Evolutionary conservation across 139 green algal species (phyloP), one percentile per base, ranked within the genome.

Genomic region (Chlamydomonas sphaeroides): DNA sequence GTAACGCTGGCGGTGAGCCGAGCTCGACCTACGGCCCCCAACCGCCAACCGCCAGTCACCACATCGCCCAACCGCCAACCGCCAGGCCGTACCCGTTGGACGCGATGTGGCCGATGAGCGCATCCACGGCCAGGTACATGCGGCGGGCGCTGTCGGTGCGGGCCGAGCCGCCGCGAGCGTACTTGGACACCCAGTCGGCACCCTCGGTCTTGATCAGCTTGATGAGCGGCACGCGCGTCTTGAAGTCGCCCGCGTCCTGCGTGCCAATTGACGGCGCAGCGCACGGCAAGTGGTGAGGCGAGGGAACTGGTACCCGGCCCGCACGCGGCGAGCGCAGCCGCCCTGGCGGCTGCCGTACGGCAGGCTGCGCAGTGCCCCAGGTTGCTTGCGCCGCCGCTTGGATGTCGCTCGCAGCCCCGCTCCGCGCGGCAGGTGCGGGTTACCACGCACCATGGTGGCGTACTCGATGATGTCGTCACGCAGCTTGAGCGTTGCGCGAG

Each of bases 121-220:
- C 77, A 36, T 93, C 89, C 3, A 91, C 87, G 33, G 87, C 89
- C 21, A 89, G 88, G 75, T 93, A 91, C 75, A 87, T 89, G 41
- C 79, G 79, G 28, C 89, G 87, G 2, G 89, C 89, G 32, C 56
- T 83, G 41, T 89, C 78, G 8, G 53, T 78, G 41, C 87, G 76
- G 1, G 83, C 89, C 62, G 81, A 89, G 51, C 89, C 89, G 18
- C 89, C 89, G 11, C 89, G 85, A 8, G 89, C 89, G 49, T 93
- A 93, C 79, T 90, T 90, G 83, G 65, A 85, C 39, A 91, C 89
- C 78, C 89, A 92, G 35, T 77, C 62, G 1, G 53, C 41, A 33
- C 73, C 82, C 14, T 92, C 86, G 0, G 30, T 38, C 48, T 89
- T 89, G 28, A 92, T 56, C 5, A 28, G 61, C 85, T 92, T 92